These are phyloP conservation scores for Penicillium hesseltinei DNA, from an alignment of 2,329 filamentous ascomycete genomes.

Conservation along the genomic window DNA sequence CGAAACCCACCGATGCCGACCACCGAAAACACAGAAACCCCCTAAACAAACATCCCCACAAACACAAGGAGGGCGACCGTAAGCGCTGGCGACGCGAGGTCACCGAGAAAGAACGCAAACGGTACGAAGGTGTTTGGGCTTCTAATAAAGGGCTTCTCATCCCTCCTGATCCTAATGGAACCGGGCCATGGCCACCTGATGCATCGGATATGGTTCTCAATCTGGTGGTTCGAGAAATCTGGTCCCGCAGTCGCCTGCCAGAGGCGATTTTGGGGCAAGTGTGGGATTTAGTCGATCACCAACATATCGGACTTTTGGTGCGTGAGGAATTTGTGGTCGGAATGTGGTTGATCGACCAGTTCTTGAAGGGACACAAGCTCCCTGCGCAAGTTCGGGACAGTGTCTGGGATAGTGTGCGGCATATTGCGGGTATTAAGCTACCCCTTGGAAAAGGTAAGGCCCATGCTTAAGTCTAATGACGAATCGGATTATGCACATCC, in stretches of 20 bases:
- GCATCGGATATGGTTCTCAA: slow-evolving; percentile 44
- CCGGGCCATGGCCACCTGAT: slow-evolving; percentile 22
- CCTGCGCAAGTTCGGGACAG: slow-evolving; percentile 46
- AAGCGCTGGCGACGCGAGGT: slow-evolving; percentile 46
- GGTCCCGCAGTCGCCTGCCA: slow-evolving; percentile 48
- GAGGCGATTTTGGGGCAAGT: slow-evolving; percentile 41
- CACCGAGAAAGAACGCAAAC: slow-evolving; percentile 46
- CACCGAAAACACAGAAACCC: slow-evolving; percentile 35
- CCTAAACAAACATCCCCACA: slow-evolving; percentile 47
- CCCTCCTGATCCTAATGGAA: slow-evolving; percentile 14
- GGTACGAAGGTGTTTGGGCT: slow-evolving; percentile 53
- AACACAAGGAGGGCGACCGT: slow-evolving; percentile 49
- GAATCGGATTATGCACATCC: not conserved
- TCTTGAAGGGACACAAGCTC: slow-evolving; percentile 48
- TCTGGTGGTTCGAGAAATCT: slow-evolving; percentile 50
- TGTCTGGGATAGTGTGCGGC: slow-evolving; percentile 48
- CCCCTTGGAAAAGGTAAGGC: not conserved
- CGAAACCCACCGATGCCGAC: slow-evolving; percentile 37
- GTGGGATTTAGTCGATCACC: slow-evolving; percentile 47
- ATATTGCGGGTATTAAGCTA: slow-evolving; percentile 41
- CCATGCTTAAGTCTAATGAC: not conserved
- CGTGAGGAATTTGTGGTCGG: slow-evolving; percentile 52
- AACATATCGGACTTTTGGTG: slow-evolving; percentile 38
- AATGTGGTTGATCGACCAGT: slow-evolving; percentile 52
- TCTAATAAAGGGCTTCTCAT: slow-evolving; percentile 47